Conservation (phyloP, 1,284 basidiomycete species). For the Rhodotorula sp. region DNA sequence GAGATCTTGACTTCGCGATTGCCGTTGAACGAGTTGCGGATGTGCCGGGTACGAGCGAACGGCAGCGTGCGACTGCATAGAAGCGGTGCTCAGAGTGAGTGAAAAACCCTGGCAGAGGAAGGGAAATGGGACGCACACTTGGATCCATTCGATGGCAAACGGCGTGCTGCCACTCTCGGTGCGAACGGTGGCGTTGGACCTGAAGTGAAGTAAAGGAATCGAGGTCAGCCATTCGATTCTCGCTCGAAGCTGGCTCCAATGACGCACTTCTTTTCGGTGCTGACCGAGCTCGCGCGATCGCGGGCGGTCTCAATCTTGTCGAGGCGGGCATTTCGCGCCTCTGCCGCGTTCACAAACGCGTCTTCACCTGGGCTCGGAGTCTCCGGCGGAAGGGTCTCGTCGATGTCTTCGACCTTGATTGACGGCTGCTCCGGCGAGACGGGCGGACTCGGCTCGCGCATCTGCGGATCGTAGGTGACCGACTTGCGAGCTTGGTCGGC, state of each 20-base stretch:
- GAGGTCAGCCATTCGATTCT: too few species aligned
- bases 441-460: neutral
- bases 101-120: neutral
- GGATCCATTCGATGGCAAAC: constrained; percentile 83
- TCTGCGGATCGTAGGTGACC: neutral
- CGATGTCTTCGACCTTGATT: neutral
- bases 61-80: constrained; percentile 17
- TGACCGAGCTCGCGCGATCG: neutral
- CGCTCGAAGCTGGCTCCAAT: neutral
- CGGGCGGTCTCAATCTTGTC: constrained; percentile 27
- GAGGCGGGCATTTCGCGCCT: constrained; percentile 27
- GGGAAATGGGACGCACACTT: constrained; percentile 39
- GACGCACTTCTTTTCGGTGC: neutral
- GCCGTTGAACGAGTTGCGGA: constrained; percentile 45
- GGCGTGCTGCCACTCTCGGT: constrained; percentile 56
- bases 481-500: neutral
- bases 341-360: constrained; percentile 2
- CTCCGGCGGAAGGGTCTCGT: neutral
- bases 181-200: neutral
- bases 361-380: neutral
- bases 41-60: constrained; percentile 36
- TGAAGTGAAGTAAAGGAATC: neutral
- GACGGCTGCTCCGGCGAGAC: neutral
- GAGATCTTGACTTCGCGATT: constrained; percentile 46
- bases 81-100: neutral